Conservation (phyloP, 1,284 basidiomycete genomes). For the Ganoderma meredithae region DNA sequence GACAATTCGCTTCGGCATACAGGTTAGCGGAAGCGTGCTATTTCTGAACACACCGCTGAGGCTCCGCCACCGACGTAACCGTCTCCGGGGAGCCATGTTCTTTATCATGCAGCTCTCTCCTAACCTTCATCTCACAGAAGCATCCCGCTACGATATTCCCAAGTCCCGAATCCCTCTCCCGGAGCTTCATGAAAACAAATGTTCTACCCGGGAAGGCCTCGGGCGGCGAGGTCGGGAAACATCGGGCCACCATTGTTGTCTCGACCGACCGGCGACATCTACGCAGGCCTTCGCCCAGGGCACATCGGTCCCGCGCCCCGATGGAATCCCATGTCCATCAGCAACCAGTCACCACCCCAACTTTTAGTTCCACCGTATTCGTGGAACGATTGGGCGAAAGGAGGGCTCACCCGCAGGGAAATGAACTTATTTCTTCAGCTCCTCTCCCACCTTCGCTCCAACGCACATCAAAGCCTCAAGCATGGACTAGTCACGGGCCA, state of each 20-base stretch:
- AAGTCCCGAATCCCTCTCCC: neutral
- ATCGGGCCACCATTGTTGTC: neutral
- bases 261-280: slow-evolving; percentile 2
- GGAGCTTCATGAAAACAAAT: slow-evolving; percentile 5
- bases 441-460: too few relatives aligned
- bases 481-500: neutral
- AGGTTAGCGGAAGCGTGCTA: slow-evolving; percentile 6
- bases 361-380: neutral
- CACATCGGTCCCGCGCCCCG: slow-evolving; percentile 16
- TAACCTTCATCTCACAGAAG: neutral
- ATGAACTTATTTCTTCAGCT: neutral
- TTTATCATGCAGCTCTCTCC: neutral
- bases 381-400: neutral
- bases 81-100: neutral
- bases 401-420: neutral
- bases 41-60: neutral
- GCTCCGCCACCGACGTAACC: neutral
- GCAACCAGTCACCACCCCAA: neutral
- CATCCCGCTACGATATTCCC: neutral
- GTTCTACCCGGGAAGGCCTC: neutral
- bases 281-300: slow-evolving; percentile 5
- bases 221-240: neutral
- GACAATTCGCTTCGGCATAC: slow-evolving; percentile 2
- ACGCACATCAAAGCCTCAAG: too few relatives aligned
- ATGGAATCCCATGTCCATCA: slow-evolving; percentile 1